Base-by-base conservation (phyloP, 208 protist species). In the Leishmania mexicana region DNA sequence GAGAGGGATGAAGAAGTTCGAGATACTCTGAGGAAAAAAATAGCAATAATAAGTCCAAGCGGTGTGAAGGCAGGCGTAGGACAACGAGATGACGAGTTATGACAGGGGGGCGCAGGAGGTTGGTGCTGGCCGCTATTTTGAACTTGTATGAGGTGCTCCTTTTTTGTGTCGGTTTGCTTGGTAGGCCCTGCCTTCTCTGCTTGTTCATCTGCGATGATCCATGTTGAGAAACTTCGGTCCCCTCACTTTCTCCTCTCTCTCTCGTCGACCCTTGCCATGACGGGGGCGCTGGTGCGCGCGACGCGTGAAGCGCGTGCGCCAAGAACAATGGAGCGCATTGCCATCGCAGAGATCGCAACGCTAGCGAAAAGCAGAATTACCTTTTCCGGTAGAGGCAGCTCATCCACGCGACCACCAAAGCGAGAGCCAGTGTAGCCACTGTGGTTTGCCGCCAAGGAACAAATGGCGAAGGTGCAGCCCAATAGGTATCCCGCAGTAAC, bases 401-500 rank as follows among this genome's bases (percentile, higher is more conserved):
- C 85, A 57, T 93, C 89, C 21, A 91, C 80, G 28, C 87, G 83
- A 7, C 90, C 90, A 47, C 90, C 90, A 10, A 45, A 19, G 21
- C 58, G 35, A 28, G 21, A 13, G 28, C 88, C 87, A 2, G 47
- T 42, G 73, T 90, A 91, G 51, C 80, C 84, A 8, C 31, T 67
- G 81, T 91, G 92, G 78, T 92, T 91, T 10, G 54, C 76, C 7
- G 45, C 65, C 45, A 89, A 35, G 58, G 72, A 87, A 10, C 84
- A 19, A 3, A 57, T n/a, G 0, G 86, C 86, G 21, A 82, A 58
- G 47, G 19, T 4, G 19, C 70, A 17, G 3, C 90, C 90, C 40
- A 94, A 73, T 1, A 67, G n/a, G 73, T 85, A 87, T 47, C 90
- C 90, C 0, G 84, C 90, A 6, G 83, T 40, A 21, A 92, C 90